phyloP scores from a whole-genome alignment of 2,329 filamentous ascomycete species.

The Podosphaera aphanis region DNA sequence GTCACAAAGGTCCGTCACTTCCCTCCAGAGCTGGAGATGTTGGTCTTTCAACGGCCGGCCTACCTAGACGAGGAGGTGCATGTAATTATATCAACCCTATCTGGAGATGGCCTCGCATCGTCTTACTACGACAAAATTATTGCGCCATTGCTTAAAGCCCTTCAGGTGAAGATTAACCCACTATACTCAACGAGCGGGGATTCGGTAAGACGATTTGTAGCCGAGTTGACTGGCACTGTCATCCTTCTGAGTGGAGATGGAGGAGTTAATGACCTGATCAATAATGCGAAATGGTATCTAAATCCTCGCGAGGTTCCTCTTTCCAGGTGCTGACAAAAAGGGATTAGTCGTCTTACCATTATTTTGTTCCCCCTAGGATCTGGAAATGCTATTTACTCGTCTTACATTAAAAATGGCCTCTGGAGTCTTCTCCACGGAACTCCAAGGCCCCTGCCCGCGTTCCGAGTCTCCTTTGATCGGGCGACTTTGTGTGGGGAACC shows the following conservation, averaged over 20 bases:
- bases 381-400: conserved; percentile 41
- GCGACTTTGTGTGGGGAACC: conserved; percentile 12
- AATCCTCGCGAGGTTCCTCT: not conserved
- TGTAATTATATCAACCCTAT: conserved; percentile 42
- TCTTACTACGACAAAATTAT: conserved; percentile 32
- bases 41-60: conserved; percentile 19
- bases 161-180: conserved; percentile 27
- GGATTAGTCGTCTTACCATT: conserved; percentile 7
- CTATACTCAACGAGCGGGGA: conserved; percentile 38
- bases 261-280: conserved; percentile 61
- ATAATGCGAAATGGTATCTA: conserved; percentile 23
- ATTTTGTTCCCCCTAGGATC: conserved; percentile 37
- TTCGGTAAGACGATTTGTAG: conserved; percentile 43
- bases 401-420: conserved; percentile 21
- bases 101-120: conserved; percentile 35
- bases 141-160: conserved; percentile 27
- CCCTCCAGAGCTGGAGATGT: conserved; percentile 17
- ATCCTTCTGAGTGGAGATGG: conserved; percentile 75
- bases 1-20: conserved; percentile 7
- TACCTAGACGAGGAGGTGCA: conserved; percentile 23
- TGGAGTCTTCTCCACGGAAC: conserved; percentile 35
- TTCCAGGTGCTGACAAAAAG: not conserved
- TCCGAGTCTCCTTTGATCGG: conserved; percentile 33
- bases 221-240: conserved; percentile 30
- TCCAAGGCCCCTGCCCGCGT: conserved; percentile 33